Evolutionary conservation across 2,329 filamentous ascomycete genomes (phyloP), one percentile per base, ranked within the genome.

Genomic region (Cordyceps javanica): DNA sequence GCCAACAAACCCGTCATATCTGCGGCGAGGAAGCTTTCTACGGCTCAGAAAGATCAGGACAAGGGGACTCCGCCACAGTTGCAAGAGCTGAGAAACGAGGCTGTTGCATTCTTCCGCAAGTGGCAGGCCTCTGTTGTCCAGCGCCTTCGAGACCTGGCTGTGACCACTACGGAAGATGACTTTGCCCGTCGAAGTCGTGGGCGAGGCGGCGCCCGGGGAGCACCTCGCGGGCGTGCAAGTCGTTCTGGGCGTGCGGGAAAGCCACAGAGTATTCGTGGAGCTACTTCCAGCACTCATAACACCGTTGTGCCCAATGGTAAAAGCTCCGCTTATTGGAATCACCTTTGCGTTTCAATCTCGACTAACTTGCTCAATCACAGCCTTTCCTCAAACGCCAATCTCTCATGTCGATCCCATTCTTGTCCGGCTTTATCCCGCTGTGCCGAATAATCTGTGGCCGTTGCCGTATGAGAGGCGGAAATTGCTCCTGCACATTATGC

Each of bases 91-190:
- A 91, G 86, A 73, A 84, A 82, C 61, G 85, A 88, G 55, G 81
- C 86, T 2, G 69, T 95, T 5, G 74, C 79, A 7, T 85, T 87
- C 67, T 96, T 93, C 68, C 85, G 88, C 59, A 87, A 90, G 62
- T 97, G 93, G 93, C 83, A 90, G 65, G 79, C 83, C 6, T 77
- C 78, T 13, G 82, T 96, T 10, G 75, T 90, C 41, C 79, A 83
- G 58, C 82, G 91, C 14, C 75, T 96, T 25, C 82, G 85, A 19
- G 87, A 94, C 36, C 79, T 91, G 19, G 78, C 80, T 42, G 76
- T 82, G 5, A 23, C 32, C 9, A 41, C 26, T 9, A 4, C 28
- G 4, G 56, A 58, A n/a, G 50, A 53, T 5, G 39, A 58, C 2
- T 2, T 30, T 19, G 14, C 39, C 9, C 45, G 30, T n/a, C 56